Conservation (phyloP, 441 rosid genomes). For the Gossypium schwendimanii region DNA sequence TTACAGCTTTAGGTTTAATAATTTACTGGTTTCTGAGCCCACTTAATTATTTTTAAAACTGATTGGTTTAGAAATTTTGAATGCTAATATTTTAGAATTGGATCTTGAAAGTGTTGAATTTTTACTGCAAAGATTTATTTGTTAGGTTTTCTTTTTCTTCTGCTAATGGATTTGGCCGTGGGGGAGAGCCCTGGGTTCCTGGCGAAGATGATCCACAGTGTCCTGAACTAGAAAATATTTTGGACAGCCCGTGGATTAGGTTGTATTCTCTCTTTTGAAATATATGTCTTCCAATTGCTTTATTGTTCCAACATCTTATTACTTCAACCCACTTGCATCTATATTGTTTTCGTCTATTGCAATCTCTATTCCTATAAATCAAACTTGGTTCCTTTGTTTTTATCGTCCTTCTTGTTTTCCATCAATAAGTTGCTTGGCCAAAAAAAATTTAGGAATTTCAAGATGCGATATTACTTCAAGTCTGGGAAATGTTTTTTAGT, state of each 20-base stretch:
- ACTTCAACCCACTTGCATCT: background rate
- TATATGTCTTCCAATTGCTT: constrained; percentile 11
- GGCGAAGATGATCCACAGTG: constrained; percentile 56
- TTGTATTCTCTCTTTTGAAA: constrained; percentile 24
- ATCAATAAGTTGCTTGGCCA: background rate
- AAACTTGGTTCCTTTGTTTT: background rate
- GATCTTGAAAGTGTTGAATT: background rate
- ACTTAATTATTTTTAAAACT: background rate
- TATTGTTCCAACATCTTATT: constrained; percentile 6
- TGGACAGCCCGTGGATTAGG: constrained; percentile 64
- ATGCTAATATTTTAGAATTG: background rate
- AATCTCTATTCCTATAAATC: background rate
- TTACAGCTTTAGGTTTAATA: background rate
- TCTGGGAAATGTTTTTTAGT: background rate
- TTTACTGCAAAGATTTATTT: background rate
- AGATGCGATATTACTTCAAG: background rate
- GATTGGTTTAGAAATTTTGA: background rate
- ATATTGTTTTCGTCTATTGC: background rate
- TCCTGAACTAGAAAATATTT: constrained; percentile 68
- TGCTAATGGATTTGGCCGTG: constrained; percentile 58
- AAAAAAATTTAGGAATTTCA: background rate
- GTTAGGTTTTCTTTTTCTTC: constrained; percentile 18
- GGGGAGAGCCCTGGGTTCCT: constrained; percentile 74
- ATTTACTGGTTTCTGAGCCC: background rate
- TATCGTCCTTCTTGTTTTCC: background rate